Percentiles rank a stretch among this genome's conserved stretches.
Conservation (phyloP, 2,329 filamentous ascomycete genomes). For the Elsinoe arachidis region DNA sequence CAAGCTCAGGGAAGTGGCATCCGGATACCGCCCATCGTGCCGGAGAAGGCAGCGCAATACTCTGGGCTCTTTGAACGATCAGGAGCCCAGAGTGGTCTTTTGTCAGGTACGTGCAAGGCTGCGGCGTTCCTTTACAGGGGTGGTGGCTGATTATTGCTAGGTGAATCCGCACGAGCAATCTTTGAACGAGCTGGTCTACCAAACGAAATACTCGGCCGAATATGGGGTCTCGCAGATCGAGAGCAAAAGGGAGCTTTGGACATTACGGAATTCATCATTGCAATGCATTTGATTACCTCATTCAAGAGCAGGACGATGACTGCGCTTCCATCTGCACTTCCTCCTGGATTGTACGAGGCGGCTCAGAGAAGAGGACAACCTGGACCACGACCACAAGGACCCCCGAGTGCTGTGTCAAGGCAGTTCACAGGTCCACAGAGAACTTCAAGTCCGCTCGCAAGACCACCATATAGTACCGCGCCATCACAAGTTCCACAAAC, state of each 20-base stretch:
- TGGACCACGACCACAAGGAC: conserved; percentile 35
- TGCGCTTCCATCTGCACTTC: conserved; percentile 69
- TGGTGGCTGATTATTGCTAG: conserved; percentile 32
- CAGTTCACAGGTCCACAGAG: conserved; percentile 65
- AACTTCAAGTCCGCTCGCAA: conserved; percentile 52
- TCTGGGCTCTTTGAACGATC: conserved; percentile 85
- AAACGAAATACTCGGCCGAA: conserved; percentile 83
- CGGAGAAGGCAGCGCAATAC: conserved; percentile 87
- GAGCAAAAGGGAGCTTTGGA: conserved; percentile 84
- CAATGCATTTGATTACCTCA: conserved; percentile 92
- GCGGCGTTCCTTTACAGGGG: neutral
- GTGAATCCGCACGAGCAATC: conserved; percentile 82
- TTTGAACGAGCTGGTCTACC: conserved; percentile 88
- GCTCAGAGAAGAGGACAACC: conserved; percentile 60
- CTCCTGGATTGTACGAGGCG: conserved; percentile 81
- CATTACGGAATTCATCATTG: conserved; percentile 88
- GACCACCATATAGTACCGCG: conserved; percentile 40
- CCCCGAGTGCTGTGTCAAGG: conserved; percentile 57
- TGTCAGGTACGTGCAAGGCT: conserved; percentile 48
- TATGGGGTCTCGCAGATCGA: conserved; percentile 92
- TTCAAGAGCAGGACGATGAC: conserved; percentile 78
- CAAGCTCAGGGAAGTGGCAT: conserved; percentile 43
- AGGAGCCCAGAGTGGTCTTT: conserved; percentile 62
- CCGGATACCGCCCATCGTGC: conserved; percentile 77
- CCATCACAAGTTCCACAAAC: conserved; percentile 43